Evolutionary conservation across 371 early-diverging fungal species (phyloP), one percentile per base, ranked within the genome.

Genomic region (Mortierella sp.): DNA sequence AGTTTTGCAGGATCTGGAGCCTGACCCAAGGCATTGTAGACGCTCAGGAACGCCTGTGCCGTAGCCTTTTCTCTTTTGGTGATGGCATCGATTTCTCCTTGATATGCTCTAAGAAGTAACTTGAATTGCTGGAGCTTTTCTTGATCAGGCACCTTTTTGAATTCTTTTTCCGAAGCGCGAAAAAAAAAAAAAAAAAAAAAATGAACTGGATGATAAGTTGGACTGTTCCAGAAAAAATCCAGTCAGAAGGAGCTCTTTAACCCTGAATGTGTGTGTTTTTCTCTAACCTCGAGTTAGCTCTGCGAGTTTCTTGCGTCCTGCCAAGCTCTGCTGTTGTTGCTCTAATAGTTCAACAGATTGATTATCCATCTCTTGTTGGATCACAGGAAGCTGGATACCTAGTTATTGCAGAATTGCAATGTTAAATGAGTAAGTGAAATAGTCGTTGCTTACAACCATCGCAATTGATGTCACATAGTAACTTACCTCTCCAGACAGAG

Each of bases 1-100:
- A 69, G 52, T 56, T 59, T 64, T 28, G 87, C 89, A 5, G 96
- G 97, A 79, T 97, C 95, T 1, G 97, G 95, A 11, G 93, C 93
- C 44, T 94, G 93, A 7, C 90, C 89, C 8, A 96, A 79, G 14
- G 87, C 62, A 61, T 93, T 91, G 81, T 94, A 96, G 17, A 96
- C 79, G 30, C 85, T 84, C 49, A 96, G 78, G 69, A 95, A 95
- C 12, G 89, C 87, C 52, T 87, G 90, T 60, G 96, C 94, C n/a
- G 94, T 88, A 49, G 81, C 86, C 78, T 95, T 96, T 42, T 92
- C 90, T 47, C 95, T 83, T 60, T 89, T 90, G 7, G 95, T 94
- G 56, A 97, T 85, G 44, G 82, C 83, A 69, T 97, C 97, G 57
- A 97, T 97, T 76, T 97, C 97, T 58, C 83, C 71, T 70, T 96